A percentile compares a stretch with the other conserved stretches of the same genome.
Conservation (phyloP, 2,329 filamentous ascomycete species). For the Stagonosporopsis tanaceti region DNA sequence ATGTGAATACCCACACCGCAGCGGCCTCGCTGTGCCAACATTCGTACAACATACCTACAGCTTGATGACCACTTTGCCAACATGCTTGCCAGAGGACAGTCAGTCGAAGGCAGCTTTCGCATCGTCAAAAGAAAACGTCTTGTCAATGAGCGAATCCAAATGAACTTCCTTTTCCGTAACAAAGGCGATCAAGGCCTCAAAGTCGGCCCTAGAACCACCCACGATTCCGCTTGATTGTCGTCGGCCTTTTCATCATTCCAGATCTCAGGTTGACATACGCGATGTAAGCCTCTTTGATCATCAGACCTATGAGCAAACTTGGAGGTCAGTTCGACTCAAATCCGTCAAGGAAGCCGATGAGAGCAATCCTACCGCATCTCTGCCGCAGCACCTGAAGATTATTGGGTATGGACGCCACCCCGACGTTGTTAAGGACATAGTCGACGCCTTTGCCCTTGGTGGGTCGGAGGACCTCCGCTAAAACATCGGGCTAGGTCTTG, state of each 20-base stretch:
- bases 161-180: constrained; percentile 45
- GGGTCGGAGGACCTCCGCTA: constrained; percentile 59
- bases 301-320: constrained; percentile 19
- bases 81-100: constrained; percentile 45
- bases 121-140: constrained; percentile 46
- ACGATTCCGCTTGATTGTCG: constrained; percentile 48
- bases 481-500: constrained; percentile 62
- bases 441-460: constrained; percentile 53
- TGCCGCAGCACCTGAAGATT: constrained; percentile 25
- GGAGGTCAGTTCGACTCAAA: constrained; percentile 21
- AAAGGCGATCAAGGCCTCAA: constrained; percentile 47
- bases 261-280: constrained; percentile 21
- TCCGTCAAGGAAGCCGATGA: constrained; percentile 34
- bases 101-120: constrained; percentile 46
- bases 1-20: too few relatives aligned
- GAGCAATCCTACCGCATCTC: constrained; percentile 26
- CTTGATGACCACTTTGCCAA: constrained; percentile 34
- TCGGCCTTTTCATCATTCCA: too few relatives aligned
- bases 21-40: too few relatives aligned
- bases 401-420: constrained; percentile 22
- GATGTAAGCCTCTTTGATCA: constrained; percentile 29
- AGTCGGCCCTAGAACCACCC: constrained; percentile 65
- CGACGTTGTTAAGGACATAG: constrained; percentile 55
- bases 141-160: constrained; percentile 41
- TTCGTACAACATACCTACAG: neutral